A percentile compares a stretch with the other conserved stretches of the same genome.
These are phyloP conservation scores for Flaveria robusta DNA, from an alignment of 129 eudicot genomes.

Conservation along the genomic window DNA sequence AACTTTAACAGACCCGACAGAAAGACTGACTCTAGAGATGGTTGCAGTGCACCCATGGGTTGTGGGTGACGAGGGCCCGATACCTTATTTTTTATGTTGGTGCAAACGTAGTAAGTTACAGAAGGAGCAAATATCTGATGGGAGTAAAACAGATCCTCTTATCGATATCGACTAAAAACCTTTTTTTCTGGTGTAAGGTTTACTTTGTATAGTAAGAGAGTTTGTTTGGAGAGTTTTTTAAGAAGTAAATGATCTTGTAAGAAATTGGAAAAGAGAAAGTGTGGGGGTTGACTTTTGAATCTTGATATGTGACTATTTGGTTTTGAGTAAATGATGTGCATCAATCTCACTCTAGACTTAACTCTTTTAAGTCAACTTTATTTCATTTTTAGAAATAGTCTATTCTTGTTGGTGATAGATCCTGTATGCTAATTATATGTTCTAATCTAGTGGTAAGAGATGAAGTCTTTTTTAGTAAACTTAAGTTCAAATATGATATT, in stretches of 20 bases:
- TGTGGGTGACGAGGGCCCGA: conserved; percentile 65
- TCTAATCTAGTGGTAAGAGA: too few species aligned
- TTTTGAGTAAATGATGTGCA: neutral
- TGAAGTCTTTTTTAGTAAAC: too few species aligned
- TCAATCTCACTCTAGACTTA: too few species aligned
- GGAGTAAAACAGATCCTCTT: conserved; percentile 33
- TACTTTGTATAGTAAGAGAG: conserved; percentile 45
- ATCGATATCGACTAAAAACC: conserved; percentile 30
- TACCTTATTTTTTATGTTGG: conserved; percentile 70
- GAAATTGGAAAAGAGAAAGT: conserved; percentile 18
- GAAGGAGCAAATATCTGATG: conserved; percentile 35
- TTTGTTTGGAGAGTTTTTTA: conserved; percentile 14
- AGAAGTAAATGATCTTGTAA: conserved; percentile 20
- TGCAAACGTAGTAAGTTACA: conserved; percentile 53
- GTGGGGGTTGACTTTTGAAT: conserved; percentile 18
- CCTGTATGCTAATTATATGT: too few species aligned
- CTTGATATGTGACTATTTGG: neutral
- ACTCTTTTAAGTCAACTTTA: too few species aligned
- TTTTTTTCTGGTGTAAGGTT: conserved; percentile 22
- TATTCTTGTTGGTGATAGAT: too few species aligned
- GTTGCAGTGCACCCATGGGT: conserved; percentile 84
- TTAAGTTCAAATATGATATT: too few species aligned
- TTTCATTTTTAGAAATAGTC: too few species aligned
- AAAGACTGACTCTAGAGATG: conserved; percentile 55
- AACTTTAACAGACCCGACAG: conserved; percentile 53